Conservation (phyloP, 1,139 yeast species). For the Yueomyces sp. region DNA sequence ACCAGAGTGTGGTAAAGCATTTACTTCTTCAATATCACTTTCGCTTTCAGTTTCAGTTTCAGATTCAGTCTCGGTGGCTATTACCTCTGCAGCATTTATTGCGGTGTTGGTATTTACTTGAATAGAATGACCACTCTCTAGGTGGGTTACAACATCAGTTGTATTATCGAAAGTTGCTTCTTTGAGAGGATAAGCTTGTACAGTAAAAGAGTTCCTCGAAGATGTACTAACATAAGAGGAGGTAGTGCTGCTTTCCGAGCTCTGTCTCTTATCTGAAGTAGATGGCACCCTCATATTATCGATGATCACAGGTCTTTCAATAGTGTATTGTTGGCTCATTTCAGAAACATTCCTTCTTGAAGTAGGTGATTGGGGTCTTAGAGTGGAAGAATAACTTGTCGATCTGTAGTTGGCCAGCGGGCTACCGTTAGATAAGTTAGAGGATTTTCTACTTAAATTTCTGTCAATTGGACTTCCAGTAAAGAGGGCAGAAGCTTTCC, state of each 20-base stretch:
- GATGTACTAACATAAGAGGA: not conserved
- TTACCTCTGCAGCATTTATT: not conserved
- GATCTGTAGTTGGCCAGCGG: not conserved
- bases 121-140: not conserved
- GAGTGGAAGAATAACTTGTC: too few relatives aligned
- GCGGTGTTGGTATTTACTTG: not conserved
- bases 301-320: not conserved
- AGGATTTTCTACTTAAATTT: not conserved
- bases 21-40: too few relatives aligned
- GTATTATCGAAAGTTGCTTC: too few relatives aligned
- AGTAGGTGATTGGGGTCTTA: not conserved
- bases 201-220: not conserved
- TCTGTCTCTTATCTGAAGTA: not conserved
- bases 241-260: not conserved
- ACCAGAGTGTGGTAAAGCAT: not conserved
- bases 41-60: not conserved
- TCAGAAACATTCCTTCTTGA: not conserved
- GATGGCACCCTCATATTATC: not conserved
- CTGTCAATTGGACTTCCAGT: not conserved
- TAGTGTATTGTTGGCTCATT: not conserved
- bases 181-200: not conserved
- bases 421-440: not conserved
- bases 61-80: not conserved
- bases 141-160: not conserved
- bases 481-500: not conserved